A percentile compares a stretch with the other conserved stretches of the same genome.
These are phyloP conservation scores for Alectoria sarmentosa DNA, from an alignment of 495 filamentous ascomycete genomes.

Conservation along the genomic window DNA sequence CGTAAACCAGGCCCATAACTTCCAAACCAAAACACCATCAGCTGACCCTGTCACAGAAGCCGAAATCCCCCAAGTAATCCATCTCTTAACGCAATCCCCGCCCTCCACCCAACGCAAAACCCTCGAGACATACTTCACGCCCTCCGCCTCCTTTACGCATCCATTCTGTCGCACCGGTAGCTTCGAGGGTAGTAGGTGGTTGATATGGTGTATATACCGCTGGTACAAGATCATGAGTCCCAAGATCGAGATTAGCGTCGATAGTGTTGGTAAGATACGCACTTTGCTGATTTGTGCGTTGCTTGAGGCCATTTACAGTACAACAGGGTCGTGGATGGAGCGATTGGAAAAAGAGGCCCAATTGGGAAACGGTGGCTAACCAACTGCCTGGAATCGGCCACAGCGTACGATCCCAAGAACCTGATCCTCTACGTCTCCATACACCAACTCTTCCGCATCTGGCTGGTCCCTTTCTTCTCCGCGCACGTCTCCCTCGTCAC, in stretches of 20 bases:
- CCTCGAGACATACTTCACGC: slow-evolving; percentile 63
- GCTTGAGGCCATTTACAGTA: no score
- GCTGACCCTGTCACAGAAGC: slow-evolving; percentile 9
- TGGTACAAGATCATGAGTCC: slow-evolving; percentile 86
- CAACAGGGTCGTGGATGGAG: no score
- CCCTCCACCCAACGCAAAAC: slow-evolving; percentile 55
- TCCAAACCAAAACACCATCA: slow-evolving; percentile 49
- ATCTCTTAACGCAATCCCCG: slow-evolving; percentile 54
- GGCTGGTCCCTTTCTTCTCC: slow-evolving; percentile 59
- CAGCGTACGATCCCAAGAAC: slow-evolving; percentile 60
- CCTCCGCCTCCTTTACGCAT: slow-evolving; percentile 64
- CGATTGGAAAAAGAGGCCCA: neutral
- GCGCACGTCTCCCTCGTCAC: slow-evolving; percentile 63
- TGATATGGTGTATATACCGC: slow-evolving; percentile 63
- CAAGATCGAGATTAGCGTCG: slow-evolving; percentile 57
- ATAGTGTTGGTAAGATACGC: slow-evolving; percentile 52
- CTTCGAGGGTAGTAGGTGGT: slow-evolving; percentile 47
- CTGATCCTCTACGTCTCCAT: slow-evolving; percentile 63
- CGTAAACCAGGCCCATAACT: slow-evolving; percentile 56
- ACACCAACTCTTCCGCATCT: slow-evolving; percentile 66
- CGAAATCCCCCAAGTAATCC: slow-evolving; percentile 58
- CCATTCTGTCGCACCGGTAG: slow-evolving; percentile 70
- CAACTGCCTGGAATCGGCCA: neutral
- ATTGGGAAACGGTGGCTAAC: neutral
- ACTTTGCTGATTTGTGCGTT: neutral